Percentiles rank a stretch among this genome's conserved stretches.
These are phyloP conservation scores for Solanum chiquidenum DNA, from an alignment of 257 asterid species.

Conservation along the genomic window DNA sequence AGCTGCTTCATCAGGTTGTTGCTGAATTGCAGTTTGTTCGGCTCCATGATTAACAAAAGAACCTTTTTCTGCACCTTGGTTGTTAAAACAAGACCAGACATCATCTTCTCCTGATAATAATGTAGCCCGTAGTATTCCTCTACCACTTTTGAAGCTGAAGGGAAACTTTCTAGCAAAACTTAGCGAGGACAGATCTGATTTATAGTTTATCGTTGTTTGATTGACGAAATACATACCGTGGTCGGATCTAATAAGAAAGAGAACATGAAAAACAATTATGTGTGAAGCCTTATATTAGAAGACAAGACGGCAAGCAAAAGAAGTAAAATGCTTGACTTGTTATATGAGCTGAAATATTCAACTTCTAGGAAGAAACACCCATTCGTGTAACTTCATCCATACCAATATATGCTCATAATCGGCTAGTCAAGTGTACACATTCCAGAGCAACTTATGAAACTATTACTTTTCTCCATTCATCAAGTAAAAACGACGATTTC, in stretches of 20 bases:
- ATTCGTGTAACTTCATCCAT: neutral
- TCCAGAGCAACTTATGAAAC: neutral
- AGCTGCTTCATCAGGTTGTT: slow-evolving; percentile 37
- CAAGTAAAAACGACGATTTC: neutral
- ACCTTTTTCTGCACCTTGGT: neutral
- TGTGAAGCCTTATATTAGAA: neutral
- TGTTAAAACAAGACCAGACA: slow-evolving; percentile 11
- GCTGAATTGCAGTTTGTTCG: slow-evolving; percentile 28
- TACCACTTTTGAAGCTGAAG: neutral
- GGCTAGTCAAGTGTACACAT: neutral
- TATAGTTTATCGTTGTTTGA: neutral
- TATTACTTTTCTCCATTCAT: neutral
- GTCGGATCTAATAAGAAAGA: neutral
- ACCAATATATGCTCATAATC: neutral
- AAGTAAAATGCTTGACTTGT: neutral
- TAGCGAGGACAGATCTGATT: neutral
- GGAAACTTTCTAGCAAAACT: neutral
- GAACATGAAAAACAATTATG: neutral
- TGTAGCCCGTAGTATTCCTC: slow-evolving; percentile 7
- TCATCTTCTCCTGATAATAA: slow-evolving; percentile 50
- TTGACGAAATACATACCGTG: neutral
- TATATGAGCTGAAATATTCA: neutral
- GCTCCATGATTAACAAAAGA: neutral
- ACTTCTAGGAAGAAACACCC: neutral
- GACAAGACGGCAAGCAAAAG: neutral